Evolutionary conservation across 164 flowering plant genomes (phyloP).

Genomic region (Warburgia ugandensis): DNA sequence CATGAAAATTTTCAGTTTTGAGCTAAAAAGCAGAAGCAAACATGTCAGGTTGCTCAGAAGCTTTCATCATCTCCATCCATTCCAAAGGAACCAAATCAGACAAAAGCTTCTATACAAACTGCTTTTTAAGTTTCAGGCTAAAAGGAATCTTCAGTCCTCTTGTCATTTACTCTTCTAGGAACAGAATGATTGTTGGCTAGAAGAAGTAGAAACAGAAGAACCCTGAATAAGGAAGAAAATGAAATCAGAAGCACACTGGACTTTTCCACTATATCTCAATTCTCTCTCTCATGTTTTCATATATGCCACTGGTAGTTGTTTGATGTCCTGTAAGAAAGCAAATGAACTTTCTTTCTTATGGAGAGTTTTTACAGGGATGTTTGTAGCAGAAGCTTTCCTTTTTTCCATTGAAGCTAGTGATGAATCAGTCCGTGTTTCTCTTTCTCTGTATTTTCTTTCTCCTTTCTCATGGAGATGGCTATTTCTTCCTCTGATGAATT

Average conservation of each 20-base stretch:
- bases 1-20: background rate
- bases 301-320: constrained; percentile 12
- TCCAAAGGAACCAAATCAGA: constrained; percentile 46
- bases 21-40: constrained; percentile 1
- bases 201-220: no score
- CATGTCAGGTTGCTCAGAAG: constrained; percentile 26
- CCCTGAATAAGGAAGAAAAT: no score
- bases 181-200: constrained; percentile 41
- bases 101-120: constrained; percentile 40
- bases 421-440: no score
- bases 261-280: no score
- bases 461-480: background rate
- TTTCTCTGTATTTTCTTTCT: constrained; percentile 3
- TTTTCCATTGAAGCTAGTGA: constrained; percentile 17
- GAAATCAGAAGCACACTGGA: no score
- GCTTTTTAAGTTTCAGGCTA: constrained; percentile 33
- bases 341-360: no score
- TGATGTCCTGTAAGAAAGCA: constrained; percentile 12
- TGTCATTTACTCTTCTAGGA: constrained; percentile 37
- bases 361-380: constrained; percentile 7
- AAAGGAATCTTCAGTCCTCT: constrained; percentile 35
- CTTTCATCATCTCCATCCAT: constrained; percentile 34
- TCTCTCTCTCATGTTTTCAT: constrained; percentile 13
- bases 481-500: constrained; percentile 8
- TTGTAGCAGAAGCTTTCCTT: constrained; percentile 5